These are phyloP conservation scores for Madurella mycetomatis DNA, from an alignment of 2,329 filamentous ascomycete species.

Conservation along the genomic window DNA sequence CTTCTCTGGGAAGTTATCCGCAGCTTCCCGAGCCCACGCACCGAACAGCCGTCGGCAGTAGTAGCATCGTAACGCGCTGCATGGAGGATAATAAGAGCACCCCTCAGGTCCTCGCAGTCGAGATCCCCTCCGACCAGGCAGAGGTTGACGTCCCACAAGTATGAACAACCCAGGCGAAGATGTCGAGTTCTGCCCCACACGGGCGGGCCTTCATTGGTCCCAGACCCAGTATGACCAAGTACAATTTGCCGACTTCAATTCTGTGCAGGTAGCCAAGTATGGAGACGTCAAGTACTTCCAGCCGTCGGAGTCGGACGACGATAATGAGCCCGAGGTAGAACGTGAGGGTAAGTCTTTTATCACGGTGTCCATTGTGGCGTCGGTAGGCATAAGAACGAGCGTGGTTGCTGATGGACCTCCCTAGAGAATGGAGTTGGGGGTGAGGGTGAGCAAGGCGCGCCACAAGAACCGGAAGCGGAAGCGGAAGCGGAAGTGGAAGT, in stretches of 20 bases:
- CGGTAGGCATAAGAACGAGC: not conserved
- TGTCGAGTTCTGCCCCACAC: constrained; percentile 37
- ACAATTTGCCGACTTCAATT: constrained; percentile 40
- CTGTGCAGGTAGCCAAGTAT: constrained; percentile 38
- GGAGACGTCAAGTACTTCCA: constrained; percentile 40
- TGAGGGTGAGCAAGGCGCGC: constrained; percentile 1
- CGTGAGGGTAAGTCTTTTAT: constrained; percentile 17
- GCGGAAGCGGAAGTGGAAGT: constrained; percentile 11
- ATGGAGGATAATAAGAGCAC: constrained; percentile 32
- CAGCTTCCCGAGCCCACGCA: constrained; percentile 23
- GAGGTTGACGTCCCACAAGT: constrained; percentile 34
- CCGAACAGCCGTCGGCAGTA: not conserved
- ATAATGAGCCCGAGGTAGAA: constrained; percentile 27
- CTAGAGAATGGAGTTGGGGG: not conserved
- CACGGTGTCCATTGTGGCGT: not conserved
- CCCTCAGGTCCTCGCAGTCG: constrained; percentile 30
- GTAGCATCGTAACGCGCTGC: constrained; percentile 17
- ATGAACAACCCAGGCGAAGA: constrained; percentile 36
- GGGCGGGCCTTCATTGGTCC: constrained; percentile 37
- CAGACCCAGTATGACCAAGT: constrained; percentile 37
- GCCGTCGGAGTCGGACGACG: constrained; percentile 38
- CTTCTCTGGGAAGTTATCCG: constrained; percentile 19
- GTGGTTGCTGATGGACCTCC: not conserved
- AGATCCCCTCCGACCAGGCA: constrained; percentile 30
- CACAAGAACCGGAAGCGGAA: not conserved